Evolutionary conservation across 768 basidiomycete genomes (phyloP).

Genomic region (Tricholoma sp.): DNA sequence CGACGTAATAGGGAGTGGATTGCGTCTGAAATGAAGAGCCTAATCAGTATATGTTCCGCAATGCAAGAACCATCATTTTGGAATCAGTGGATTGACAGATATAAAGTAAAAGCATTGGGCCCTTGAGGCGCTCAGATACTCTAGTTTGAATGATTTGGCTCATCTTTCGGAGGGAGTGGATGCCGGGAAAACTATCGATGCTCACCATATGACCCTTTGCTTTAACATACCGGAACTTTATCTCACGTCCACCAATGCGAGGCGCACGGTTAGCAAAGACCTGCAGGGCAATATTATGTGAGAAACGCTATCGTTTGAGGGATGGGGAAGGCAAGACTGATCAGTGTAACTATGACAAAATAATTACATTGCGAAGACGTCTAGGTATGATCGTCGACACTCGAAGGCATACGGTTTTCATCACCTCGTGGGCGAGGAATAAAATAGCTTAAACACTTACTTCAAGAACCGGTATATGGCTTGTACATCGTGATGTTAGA

Average conservation of each 20-base stretch:
- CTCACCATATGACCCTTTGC: background rate
- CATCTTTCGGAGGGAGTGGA: slow-evolving; percentile 36
- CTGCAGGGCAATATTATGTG: background rate
- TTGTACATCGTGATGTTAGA: background rate
- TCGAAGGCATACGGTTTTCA: slow-evolving; percentile 49
- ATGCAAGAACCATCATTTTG: background rate
- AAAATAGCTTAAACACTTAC: background rate
- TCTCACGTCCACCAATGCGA: background rate
- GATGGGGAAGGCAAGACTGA: slow-evolving; percentile 33
- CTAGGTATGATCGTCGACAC: slow-evolving; percentile 49
- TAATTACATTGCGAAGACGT: slow-evolving; percentile 47
- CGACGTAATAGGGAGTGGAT: background rate
- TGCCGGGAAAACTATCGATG: background rate
- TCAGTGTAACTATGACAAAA: slow-evolving; percentile 95
- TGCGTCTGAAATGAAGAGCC: background rate
- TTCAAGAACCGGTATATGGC: background rate
- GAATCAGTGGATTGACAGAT: slow-evolving; percentile 58
- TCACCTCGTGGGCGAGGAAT: slow-evolving; percentile 35
- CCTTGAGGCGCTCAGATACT: slow-evolving; percentile 73
- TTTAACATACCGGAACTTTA: background rate
- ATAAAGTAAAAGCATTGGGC: slow-evolving; percentile 67
- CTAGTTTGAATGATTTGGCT: slow-evolving; percentile 82
- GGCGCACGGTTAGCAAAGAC: background rate
- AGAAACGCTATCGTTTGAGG: slow-evolving; percentile 7
- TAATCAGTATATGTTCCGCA: background rate